Evolutionary conservation across 2,329 filamentous ascomycete species (phyloP).

Genomic region (Colletotrichum tamarilloi): DNA sequence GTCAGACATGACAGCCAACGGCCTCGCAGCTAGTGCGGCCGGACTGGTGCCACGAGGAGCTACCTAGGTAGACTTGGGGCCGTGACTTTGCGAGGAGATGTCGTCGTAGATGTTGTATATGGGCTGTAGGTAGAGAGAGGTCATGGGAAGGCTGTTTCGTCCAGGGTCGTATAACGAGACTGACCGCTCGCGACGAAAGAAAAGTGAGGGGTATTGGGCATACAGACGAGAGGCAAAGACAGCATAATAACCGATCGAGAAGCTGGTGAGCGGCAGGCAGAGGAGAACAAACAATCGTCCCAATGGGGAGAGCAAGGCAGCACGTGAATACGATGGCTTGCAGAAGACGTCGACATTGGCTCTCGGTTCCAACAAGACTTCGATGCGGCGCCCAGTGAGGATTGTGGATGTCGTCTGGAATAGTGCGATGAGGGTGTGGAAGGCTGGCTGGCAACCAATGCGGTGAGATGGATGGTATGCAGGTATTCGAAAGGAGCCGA

Average conservation of each 20-base stretch:
- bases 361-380: not conserved
- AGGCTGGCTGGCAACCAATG: not conserved
- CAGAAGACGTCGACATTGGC: constrained; percentile 8
- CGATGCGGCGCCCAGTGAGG: constrained; percentile 6
- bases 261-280: constrained; percentile 5
- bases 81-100: not conserved
- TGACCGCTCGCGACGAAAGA: constrained; percentile 3
- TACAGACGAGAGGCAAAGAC: not conserved
- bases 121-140: not conserved
- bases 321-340: not conserved
- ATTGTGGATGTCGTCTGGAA: not conserved
- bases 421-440: not conserved
- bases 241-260: constrained; percentile 29
- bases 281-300: not conserved
- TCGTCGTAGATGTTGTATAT: not conserved
- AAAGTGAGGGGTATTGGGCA: constrained; percentile 27
- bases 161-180: not conserved
- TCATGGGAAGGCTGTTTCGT: constrained; percentile 1
- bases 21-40: not conserved
- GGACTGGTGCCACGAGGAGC: not conserved
- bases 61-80: not conserved
- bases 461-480: not conserved
- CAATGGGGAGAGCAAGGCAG: not conserved
- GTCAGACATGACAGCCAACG: constrained; percentile 13
- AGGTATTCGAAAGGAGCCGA: not conserved